Evolutionary conservation across 495 filamentous ascomycete species (phyloP).

Genomic region (Penicillium herquei): DNA sequence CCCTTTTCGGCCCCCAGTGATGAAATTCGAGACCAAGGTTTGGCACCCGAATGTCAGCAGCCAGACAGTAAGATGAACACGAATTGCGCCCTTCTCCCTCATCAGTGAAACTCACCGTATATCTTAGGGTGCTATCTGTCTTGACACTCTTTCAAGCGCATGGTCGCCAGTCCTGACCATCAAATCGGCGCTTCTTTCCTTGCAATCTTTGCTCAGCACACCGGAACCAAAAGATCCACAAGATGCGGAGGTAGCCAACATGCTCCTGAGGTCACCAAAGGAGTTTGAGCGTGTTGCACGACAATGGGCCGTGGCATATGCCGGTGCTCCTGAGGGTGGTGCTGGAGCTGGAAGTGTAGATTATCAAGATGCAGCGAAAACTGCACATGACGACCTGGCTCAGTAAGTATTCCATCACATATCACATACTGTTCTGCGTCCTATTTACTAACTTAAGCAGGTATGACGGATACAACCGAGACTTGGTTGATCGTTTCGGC

Average conservation of each 20-base stretch:
- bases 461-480: slow-evolving; percentile 86
- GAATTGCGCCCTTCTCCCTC: neutral
- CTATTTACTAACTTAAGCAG: slow-evolving; percentile 40
- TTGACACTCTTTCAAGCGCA: slow-evolving; percentile 83
- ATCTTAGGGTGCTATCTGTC: slow-evolving; percentile 87
- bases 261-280: slow-evolving; percentile 76
- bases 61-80: slow-evolving; percentile 67
- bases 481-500: slow-evolving; percentile 83
- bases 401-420: slow-evolving; percentile 29
- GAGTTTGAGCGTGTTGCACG: slow-evolving; percentile 80
- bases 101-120: neutral
- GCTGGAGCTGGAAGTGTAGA: slow-evolving; percentile 46
- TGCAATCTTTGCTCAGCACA: slow-evolving; percentile 88
- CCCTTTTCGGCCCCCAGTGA: slow-evolving; percentile 86
- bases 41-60: slow-evolving; percentile 98
- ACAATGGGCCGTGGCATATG: slow-evolving; percentile 86
- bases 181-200: slow-evolving; percentile 88
- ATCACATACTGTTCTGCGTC: neutral
- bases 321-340: slow-evolving; percentile 66
- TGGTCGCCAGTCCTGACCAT: slow-evolving; percentile 97
- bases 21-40: slow-evolving; percentile 92
- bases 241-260: slow-evolving; percentile 91
- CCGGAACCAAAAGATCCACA: slow-evolving; percentile 97
- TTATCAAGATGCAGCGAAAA: slow-evolving; percentile 40
- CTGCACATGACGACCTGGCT: slow-evolving; percentile 43